These are phyloP conservation scores for Sporothrix dimorphospora DNA, from an alignment of 2,329 filamentous ascomycete genomes.

Conservation along the genomic window DNA sequence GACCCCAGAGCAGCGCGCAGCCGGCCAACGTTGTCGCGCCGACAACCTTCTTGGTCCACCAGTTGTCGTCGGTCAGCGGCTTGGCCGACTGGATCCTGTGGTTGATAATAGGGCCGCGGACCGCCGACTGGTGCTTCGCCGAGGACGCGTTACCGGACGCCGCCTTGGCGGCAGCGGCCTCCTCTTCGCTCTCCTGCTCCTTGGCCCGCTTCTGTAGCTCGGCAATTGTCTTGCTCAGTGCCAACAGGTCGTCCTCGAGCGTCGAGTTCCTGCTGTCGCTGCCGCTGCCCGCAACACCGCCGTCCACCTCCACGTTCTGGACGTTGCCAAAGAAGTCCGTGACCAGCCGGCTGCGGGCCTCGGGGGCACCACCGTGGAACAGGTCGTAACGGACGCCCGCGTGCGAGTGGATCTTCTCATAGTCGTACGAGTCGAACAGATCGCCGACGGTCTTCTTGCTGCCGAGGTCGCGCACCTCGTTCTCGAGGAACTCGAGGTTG, in stretches of 20 bases:
- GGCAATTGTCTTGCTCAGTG: constrained; percentile 71
- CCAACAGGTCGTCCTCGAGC: constrained; percentile 73
- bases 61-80: constrained; percentile 66
- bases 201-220: constrained; percentile 55
- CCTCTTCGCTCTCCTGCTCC: constrained; percentile 47
- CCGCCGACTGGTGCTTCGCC: constrained; percentile 26
- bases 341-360: constrained; percentile 76
- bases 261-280: constrained; percentile 50
- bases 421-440: constrained; percentile 94
- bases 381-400: constrained; percentile 93
- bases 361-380: constrained; percentile 81
- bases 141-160: constrained; percentile 21
- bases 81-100: constrained; percentile 52
- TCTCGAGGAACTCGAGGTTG: constrained; percentile 95
- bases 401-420: constrained; percentile 89
- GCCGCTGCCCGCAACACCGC: constrained; percentile 33
- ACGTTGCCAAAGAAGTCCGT: constrained; percentile 99
- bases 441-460: constrained; percentile 91
- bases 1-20: constrained; percentile 62
- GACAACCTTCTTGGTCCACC: constrained; percentile 67
- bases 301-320: constrained; percentile 92
- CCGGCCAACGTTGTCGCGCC: constrained; percentile 66
- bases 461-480: constrained; percentile 80
- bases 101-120: constrained; percentile 31
- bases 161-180: background rate